phyloP scores from a whole-genome alignment of 2,329 filamentous ascomycete genomes.

The Blumeriella jaapii region DNA sequence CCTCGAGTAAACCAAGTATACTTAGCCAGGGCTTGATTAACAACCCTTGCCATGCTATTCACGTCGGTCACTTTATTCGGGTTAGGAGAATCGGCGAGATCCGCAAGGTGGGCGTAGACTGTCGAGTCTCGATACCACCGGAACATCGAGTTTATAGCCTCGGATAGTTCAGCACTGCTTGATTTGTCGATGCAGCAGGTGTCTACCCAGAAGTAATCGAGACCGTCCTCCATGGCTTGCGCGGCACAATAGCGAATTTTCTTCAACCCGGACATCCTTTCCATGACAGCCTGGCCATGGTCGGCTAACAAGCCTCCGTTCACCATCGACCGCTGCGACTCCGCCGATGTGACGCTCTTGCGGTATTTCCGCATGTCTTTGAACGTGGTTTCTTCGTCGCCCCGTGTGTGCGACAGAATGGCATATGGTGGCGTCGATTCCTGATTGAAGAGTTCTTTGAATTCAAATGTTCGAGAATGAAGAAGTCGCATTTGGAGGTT shows the following conservation, averaged over 20 bases:
- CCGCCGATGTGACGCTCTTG: constrained; percentile 7
- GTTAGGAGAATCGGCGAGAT: no score
- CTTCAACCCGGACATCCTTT: no score
- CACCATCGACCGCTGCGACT: background rate
- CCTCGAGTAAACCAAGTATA: constrained; percentile 5
- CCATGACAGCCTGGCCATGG: no score
- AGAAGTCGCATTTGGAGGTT: no score
- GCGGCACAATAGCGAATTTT: no score
- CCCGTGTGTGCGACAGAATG: constrained; percentile 28
- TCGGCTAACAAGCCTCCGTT: no score
- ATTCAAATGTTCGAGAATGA: no score
- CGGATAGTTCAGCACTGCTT: constrained; percentile 17
- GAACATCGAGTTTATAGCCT: constrained; percentile 18
- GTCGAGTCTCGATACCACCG: constrained; percentile 13
- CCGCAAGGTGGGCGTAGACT: no score
- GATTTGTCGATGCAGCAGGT: constrained; percentile 21
- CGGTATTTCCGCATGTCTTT: constrained; percentile 20
- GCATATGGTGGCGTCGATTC: constrained; percentile 27
- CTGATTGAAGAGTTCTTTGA: no score
- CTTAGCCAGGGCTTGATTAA: background rate
- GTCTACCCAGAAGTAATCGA: constrained; percentile 7
- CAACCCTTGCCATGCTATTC: no score
- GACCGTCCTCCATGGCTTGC: background rate
- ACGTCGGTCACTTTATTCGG: no score
- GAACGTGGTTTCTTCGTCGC: constrained; percentile 23